Evolutionary conservation across 495 filamentous ascomycete species (phyloP), one percentile per base, ranked within the genome.

Genomic region (Achaetomiella virescens): DNA sequence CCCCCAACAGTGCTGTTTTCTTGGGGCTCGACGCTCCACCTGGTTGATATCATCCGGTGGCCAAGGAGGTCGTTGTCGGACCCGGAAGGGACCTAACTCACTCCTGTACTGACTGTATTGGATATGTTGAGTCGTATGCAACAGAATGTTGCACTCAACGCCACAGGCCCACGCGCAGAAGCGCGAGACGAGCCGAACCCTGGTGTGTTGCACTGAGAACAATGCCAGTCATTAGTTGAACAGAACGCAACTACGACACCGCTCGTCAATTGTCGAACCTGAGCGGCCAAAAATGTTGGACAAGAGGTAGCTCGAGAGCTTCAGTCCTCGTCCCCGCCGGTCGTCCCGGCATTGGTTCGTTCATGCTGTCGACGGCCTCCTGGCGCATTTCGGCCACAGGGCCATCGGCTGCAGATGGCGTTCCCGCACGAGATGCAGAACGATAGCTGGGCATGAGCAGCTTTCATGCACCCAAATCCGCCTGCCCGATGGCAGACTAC

Each of bases 131-230:
- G 21, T 27, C 6, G 2, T 29, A 18, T 20, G 21, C 24, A 15
- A 41, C 36, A 50, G 33, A 8, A 27, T 36, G 21, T 33, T 18
- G 36, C 33, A 35, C 22, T 35, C 14, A 33, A 24, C 35, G 4
- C n/a, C 21, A 18, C 18, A 2, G 20, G 49, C 31, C n/a, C n/a
- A 31, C 21, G 36, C 24, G 37, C 15, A 2, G 37, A 31, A 12
- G 18, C 27, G 22, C 38, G 35, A 41, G 11, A 12, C 48, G 35
- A 42, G 50, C 50, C 27, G 38, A 53, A 31, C 27, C 22, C 37
- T 1, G 40, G 7, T n/a, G 25, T 38, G 50, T 53, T 44, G 40
- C 50, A 53, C 50, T 17, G 50, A 27, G 50, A n/a, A n/a, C n/a
- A n/a, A 43, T 43, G 42, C 38, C 17, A 14, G 36, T 3, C 17